Conservation (phyloP, 2,329 filamentous ascomycete species). For the Phoma sp. region DNA sequence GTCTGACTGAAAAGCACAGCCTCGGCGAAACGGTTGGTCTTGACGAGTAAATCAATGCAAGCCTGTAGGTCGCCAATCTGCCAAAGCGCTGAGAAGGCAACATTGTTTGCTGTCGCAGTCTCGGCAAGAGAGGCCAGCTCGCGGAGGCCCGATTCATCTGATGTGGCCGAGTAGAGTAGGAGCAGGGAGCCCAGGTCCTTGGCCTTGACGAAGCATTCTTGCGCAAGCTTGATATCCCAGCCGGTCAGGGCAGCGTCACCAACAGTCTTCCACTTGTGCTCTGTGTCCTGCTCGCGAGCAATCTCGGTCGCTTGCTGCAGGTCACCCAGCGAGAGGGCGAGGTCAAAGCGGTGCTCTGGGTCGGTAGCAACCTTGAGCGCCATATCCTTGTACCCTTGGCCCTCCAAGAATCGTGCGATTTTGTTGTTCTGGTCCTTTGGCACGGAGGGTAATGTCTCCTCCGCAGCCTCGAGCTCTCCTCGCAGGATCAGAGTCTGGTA, state of each 20-base stretch:
- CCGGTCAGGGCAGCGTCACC: constrained; percentile 85
- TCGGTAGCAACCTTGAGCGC: constrained; percentile 95
- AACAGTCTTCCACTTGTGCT: constrained; percentile 98
- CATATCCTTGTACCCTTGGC: constrained; percentile 95
- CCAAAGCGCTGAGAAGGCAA: constrained; percentile 92
- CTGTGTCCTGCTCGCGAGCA: constrained; percentile 80
- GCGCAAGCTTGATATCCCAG: constrained; percentile 87
- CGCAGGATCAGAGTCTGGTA: constrained; percentile 96
- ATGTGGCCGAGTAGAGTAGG: constrained; percentile 85
- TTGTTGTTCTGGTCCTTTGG: constrained; percentile 96
- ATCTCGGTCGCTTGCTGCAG: constrained; percentile 85
- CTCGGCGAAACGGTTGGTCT: constrained; percentile 81
- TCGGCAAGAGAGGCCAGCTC: constrained; percentile 77
- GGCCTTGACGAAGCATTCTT: constrained; percentile 90
- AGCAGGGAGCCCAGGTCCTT: constrained; percentile 90
- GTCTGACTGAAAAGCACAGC: constrained; percentile 93
- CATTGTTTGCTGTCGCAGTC: constrained; percentile 81
- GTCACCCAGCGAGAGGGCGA: constrained; percentile 82
- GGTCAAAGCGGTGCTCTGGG: constrained; percentile 93
- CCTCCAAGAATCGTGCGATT: constrained; percentile 95
- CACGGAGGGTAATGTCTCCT: constrained; percentile 82
- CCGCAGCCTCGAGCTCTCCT: constrained; percentile 89
- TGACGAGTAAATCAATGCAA: constrained; percentile 79
- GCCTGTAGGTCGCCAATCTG: constrained; percentile 80
- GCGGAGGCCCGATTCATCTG: constrained; percentile 75